phyloP scores from a whole-genome alignment of 352 stramenopile species.

The Pilasporangium apinafurcum region DNA sequence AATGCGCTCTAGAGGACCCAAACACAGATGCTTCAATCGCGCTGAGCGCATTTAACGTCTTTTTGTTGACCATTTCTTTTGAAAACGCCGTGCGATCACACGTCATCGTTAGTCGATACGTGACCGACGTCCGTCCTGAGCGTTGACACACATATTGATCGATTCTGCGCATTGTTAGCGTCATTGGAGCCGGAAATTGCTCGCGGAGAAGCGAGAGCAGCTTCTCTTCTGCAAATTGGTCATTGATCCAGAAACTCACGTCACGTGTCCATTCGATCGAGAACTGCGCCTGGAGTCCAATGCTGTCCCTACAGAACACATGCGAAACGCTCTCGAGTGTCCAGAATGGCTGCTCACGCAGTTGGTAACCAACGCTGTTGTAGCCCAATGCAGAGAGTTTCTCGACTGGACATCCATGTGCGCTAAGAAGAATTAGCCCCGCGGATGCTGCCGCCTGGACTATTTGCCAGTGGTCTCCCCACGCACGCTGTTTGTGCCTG shows the following conservation, averaged over 20 bases:
- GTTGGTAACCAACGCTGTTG: constrained; percentile 75
- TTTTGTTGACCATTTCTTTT: constrained; percentile 43
- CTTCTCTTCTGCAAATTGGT: constrained; percentile 51
- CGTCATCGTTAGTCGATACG: constrained; percentile 46
- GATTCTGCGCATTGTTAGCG: constrained; percentile 24
- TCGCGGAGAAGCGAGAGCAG: constrained; percentile 26
- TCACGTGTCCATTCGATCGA: constrained; percentile 58
- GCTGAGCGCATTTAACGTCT: constrained; percentile 23
- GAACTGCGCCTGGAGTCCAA: constrained; percentile 31
- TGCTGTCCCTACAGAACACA: constrained; percentile 51
- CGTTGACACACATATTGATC: constrained; percentile 55
- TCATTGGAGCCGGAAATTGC: constrained; percentile 39
- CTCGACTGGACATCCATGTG: constrained; percentile 60
- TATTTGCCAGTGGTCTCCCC: constrained; percentile 80
- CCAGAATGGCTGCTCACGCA: constrained; percentile 69
- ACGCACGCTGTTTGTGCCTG: constrained; percentile 39
- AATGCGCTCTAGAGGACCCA: constrained; percentile 41
- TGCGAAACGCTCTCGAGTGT: constrained; percentile 58
- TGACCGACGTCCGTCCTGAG: constrained; percentile 45
- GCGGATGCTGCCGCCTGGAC: constrained; percentile 52
- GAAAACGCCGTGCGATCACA: constrained; percentile 30
- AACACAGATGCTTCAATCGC: constrained; percentile 48
- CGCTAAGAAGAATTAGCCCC: constrained; percentile 46
- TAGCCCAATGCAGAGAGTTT: constrained; percentile 57
- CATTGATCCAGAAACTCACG: constrained; percentile 73